phyloP scores from a whole-genome alignment of 805 yeast species.

The Hanseniaspora osmophila region DNA sequence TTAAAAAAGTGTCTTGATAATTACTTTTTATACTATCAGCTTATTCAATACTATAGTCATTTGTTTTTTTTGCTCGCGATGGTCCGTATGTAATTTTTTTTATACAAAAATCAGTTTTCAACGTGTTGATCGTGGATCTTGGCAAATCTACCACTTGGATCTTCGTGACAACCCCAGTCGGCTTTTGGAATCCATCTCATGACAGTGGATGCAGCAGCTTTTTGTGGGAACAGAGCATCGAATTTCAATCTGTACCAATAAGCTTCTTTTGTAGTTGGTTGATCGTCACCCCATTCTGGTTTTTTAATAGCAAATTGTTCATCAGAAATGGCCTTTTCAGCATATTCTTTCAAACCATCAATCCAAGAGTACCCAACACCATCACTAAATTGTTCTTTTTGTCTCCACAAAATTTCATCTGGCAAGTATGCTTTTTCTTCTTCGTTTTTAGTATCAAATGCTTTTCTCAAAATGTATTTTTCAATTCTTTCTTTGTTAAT shows the following conservation, averaged over 20 bases:
- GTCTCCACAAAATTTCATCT: slow-evolving; percentile 95
- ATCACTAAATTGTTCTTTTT: slow-evolving; percentile 97
- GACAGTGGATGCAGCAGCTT: slow-evolving; percentile 90
- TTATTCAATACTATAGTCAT: no score
- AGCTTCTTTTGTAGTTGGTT: slow-evolving; percentile 96
- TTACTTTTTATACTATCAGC: no score
- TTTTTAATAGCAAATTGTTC: slow-evolving; percentile 84
- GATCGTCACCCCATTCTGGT: slow-evolving; percentile 89
- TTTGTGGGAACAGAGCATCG: slow-evolving; percentile 80
- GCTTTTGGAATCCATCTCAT: slow-evolving; percentile 99
- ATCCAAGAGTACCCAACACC: slow-evolving; percentile 99
- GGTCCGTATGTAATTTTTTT: no score
- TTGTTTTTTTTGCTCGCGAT: no score
- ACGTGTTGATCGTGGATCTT: slow-evolving; percentile 71
- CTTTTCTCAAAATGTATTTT: slow-evolving; percentile 92
- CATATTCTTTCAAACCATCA: slow-evolving; percentile 91
- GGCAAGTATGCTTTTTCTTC: slow-evolving; percentile 91
- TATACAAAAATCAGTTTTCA: slow-evolving; percentile 11
- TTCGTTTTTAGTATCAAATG: slow-evolving; percentile 75
- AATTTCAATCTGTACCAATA: slow-evolving; percentile 97
- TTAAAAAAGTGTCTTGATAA: no score
- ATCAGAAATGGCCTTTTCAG: slow-evolving; percentile 73
- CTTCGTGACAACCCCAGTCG: slow-evolving; percentile 99
- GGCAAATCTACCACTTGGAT: slow-evolving; percentile 96
- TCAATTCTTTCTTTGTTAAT: slow-evolving; percentile 76